These are phyloP conservation scores for Gnomoniopsis sp. DNA, from an alignment of 2,329 filamentous ascomycete genomes.

Conservation along the genomic window DNA sequence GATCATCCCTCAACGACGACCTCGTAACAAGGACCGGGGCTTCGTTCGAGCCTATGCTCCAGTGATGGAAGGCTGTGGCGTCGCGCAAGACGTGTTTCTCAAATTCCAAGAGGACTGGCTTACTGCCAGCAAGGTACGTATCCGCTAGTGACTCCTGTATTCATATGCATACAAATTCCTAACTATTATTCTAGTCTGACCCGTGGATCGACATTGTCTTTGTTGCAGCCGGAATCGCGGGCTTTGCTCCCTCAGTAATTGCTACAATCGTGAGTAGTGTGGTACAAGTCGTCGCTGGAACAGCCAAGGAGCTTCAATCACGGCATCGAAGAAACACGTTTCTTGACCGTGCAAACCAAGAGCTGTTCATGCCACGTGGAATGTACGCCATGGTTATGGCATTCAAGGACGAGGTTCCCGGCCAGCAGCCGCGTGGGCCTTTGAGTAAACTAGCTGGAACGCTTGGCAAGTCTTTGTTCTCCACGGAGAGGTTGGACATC, in stretches of 20 bases:
- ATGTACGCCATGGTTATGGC: conserved; percentile 28
- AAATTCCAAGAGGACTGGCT: conserved; percentile 33
- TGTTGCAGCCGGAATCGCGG: conserved; percentile 21
- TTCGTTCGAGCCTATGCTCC: conserved; percentile 38
- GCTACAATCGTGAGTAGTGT: conserved; percentile 25
- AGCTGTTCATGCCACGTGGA: conserved; percentile 29
- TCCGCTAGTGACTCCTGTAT: no score
- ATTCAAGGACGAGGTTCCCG: conserved; percentile 24
- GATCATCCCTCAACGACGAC: conserved; percentile 36
- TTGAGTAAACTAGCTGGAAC: conserved; percentile 16
- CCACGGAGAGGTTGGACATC: conserved; percentile 27
- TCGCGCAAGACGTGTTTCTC: conserved; percentile 33
- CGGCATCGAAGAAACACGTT: conserved; percentile 25
- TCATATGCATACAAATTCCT: no score
- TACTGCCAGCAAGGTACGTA: conserved; percentile 19
- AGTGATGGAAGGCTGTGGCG: conserved; percentile 29
- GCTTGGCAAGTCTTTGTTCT: conserved; percentile 16
- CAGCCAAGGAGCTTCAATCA: conserved; percentile 26
- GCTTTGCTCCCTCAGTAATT: conserved; percentile 28
- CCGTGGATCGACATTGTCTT: conserved; percentile 23
- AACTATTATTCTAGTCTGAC: conserved; percentile 3
- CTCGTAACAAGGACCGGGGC: conserved; percentile 31
- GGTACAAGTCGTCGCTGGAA: conserved; percentile 24
- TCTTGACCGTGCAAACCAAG: conserved; percentile 27
- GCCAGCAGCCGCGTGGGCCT: conserved; percentile 15